Evolutionary conservation across 164 flowering plant genomes (phyloP), one percentile per base, ranked within the genome.

Genomic region (Nymphaea thermarum): DNA sequence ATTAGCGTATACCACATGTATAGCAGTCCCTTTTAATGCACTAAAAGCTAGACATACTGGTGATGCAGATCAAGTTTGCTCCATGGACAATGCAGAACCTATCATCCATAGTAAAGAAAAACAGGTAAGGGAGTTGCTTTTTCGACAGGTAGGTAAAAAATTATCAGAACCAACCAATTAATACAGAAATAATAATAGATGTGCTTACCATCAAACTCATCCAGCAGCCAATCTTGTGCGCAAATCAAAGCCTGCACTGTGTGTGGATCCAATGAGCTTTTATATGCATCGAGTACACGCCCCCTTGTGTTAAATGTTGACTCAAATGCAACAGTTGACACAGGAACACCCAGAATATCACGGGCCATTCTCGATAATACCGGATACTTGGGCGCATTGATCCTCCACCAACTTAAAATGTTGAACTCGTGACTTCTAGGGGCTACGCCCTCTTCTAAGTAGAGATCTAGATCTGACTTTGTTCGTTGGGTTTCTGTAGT

Each of bases 281-380:
- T 68, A 68, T 91, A 84, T 2, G 63, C 55, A 73, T 91, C 92
- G 76, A 94, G 82, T 81, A 82, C 80, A 65, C 77, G 85, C 43
- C 53, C 18, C 3, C 14, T 73, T 0, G 79, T 80, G 66, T 80
- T 85, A 75, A 88, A 94, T 3, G 87, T 85, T 1, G 82, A 72
- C 2, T 82, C 94, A 3, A 83, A 71, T 59, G 74, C 62, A 25
- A 82, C 83, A 0, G 90, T 81, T 1, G 83, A 86, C 42, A 86
- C 81, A 0, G 96, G 86, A 17, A 88, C 75, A 0, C 92, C 71
- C 74, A 94, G 71, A 43, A 94, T 83, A 73, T 94, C 99, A 10
- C 93, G 86, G 43, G 98, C 97, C 98, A 91, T 88, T 79, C 79
- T 89, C 2, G 96, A 87, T 3, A 94, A 87, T 3, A 84, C 87